Conservation (phyloP, 2,329 filamentous ascomycete species). For the Microdochium bolleyi region DNA sequence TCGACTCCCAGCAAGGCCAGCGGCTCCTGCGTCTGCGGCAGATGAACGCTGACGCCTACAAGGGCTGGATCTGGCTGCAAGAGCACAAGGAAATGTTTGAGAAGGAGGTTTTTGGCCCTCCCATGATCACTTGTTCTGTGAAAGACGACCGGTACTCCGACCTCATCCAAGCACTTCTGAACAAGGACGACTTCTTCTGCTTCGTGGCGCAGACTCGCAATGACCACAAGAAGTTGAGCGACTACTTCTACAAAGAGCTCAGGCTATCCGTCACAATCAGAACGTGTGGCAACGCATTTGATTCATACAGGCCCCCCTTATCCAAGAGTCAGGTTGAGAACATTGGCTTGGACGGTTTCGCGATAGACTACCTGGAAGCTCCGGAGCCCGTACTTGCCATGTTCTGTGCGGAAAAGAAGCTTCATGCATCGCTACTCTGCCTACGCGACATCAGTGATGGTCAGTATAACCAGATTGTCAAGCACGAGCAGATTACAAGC, state of each 20-base stretch:
- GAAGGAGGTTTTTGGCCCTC: slow-evolving; percentile 71
- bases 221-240: slow-evolving; percentile 68
- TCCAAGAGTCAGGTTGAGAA: slow-evolving; percentile 42
- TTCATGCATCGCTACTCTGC: slow-evolving; percentile 63
- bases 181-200: slow-evolving; percentile 45
- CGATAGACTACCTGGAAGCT: slow-evolving; percentile 70
- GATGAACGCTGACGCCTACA: slow-evolving; percentile 49
- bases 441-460: slow-evolving; percentile 54
- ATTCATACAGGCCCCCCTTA: slow-evolving; percentile 46
- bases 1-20: slow-evolving; percentile 70
- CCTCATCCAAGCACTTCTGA: slow-evolving; percentile 43
- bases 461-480: slow-evolving; percentile 59
- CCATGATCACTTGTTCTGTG: slow-evolving; percentile 72
- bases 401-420: slow-evolving; percentile 66
- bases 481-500: slow-evolving; percentile 47
- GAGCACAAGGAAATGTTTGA: slow-evolving; percentile 44
- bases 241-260: slow-evolving; percentile 55
- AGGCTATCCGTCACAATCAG: slow-evolving; percentile 66
- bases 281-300: slow-evolving; percentile 46
- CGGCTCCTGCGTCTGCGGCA: slow-evolving; percentile 58
- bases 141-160: slow-evolving; percentile 61
- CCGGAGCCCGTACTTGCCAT: slow-evolving; percentile 80
- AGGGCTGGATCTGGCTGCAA: neutral
- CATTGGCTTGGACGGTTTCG: slow-evolving; percentile 71
- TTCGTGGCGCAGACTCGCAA: slow-evolving; percentile 69